These are phyloP conservation scores for Ulvella scutata DNA, from an alignment of 139 green algal species.

Conservation along the genomic window DNA sequence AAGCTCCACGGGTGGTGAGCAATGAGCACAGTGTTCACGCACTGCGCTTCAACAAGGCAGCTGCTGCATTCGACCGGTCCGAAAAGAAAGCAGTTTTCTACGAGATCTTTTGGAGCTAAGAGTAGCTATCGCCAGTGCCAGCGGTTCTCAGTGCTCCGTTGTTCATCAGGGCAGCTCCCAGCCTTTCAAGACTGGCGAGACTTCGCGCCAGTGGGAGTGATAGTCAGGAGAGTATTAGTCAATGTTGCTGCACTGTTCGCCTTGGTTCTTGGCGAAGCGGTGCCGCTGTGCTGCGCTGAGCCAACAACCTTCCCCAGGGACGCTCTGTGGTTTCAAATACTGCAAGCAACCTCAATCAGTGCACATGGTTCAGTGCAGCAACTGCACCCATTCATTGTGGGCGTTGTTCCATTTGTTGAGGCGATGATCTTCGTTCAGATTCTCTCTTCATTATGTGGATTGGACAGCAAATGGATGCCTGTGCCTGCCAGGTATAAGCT, in stretches of 20 bases:
- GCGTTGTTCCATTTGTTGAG: neutral
- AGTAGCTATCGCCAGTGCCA: no score
- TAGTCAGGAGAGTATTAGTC: neutral
- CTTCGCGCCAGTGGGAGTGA: neutral
- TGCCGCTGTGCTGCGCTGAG: neutral
- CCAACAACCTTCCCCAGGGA: neutral
- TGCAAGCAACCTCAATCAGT: neutral
- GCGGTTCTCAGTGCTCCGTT: no score
- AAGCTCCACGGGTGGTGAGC: no score
- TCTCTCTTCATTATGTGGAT: neutral
- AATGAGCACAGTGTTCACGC: no score
- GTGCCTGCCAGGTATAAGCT: neutral
- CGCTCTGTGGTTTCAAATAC: neutral
- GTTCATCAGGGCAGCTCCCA: no score
- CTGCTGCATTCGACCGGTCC: no score
- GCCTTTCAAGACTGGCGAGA: no score
- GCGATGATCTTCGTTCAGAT: neutral
- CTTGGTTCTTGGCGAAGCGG: neutral
- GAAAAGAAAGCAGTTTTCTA: no score
- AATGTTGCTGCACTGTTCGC: neutral
- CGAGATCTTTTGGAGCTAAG: no score
- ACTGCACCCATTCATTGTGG: neutral
- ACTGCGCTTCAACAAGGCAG: no score
- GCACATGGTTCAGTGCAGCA: no score
- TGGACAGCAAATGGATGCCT: no score